Conservation (phyloP, 257 asterid species). For the Henckelia pumila region DNA sequence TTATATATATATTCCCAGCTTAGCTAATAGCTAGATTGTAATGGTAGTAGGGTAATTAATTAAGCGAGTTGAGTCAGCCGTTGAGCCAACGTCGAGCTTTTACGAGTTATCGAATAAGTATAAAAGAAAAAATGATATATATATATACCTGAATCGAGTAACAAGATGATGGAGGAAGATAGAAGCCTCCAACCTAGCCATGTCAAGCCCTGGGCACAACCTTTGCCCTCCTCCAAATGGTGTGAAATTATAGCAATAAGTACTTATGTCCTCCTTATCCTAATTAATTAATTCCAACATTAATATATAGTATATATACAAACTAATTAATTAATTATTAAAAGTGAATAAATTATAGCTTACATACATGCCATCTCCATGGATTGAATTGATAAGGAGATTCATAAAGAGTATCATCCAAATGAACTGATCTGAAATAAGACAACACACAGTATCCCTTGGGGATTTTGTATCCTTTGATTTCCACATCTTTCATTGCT, state of each 20-base stretch:
- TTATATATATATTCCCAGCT: too few species aligned
- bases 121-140: too few species aligned
- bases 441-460: constrained; percentile 82
- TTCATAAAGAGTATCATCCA: constrained; percentile 61
- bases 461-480: constrained; percentile 73
- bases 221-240: constrained; percentile 98
- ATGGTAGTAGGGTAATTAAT: too few species aligned
- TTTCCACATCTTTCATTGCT: constrained; percentile 81
- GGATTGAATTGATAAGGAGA: constrained; percentile 75
- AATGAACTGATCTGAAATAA: constrained; percentile 83
- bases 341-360: too few species aligned
- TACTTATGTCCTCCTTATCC: constrained; percentile 47
- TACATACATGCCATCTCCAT: constrained; percentile 98
- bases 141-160: constrained; percentile 79
- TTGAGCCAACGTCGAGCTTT: too few species aligned
- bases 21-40: too few species aligned
- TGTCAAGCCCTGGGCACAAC: constrained; percentile 90
- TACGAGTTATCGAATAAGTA: too few species aligned
- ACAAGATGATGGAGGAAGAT: constrained; percentile 84
- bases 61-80: too few species aligned
- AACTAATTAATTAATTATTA: too few species aligned
- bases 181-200: constrained; percentile 92
- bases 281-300: too few species aligned
- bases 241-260: constrained; percentile 51
- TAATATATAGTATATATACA: too few species aligned